Percentiles rank a stretch among this genome's conserved stretches.
phyloP scores from a whole-genome alignment of 2,329 filamentous ascomycete genomes.

The Samsoniella hepiali region DNA sequence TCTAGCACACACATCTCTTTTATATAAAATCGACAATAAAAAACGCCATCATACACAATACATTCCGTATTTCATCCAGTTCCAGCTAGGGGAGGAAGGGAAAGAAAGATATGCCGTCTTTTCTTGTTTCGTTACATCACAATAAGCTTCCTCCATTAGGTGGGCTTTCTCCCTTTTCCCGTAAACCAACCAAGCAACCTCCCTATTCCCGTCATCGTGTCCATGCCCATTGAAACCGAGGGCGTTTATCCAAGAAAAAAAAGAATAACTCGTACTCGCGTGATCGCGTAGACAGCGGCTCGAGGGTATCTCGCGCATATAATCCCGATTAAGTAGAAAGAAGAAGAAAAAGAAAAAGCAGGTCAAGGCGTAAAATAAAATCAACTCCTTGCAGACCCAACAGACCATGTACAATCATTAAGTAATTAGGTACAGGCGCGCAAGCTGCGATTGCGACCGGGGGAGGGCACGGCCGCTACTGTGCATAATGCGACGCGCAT shows the following conservation, averaged over 20 bases:
- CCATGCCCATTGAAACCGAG: not conserved
- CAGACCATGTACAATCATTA: conserved; percentile 12
- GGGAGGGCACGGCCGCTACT: too few species aligned
- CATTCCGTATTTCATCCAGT: not conserved
- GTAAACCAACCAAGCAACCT: not conserved
- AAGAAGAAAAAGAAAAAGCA: not conserved
- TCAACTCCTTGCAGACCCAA: not conserved
- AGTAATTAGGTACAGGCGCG: conserved; percentile 1
- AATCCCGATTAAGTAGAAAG: conserved; percentile 8
- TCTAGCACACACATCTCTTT: not conserved
- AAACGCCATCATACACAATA: not conserved
- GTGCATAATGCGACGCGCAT: not conserved
- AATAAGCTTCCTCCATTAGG: conserved; percentile 7
- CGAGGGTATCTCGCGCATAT: conserved; percentile 17
- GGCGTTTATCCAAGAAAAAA: conserved; percentile 5
- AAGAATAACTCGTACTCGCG: conserved; percentile 11
- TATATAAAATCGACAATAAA: not conserved
- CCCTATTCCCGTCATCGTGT: not conserved
- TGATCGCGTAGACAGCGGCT: conserved; percentile 12
- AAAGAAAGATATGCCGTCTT: not conserved
- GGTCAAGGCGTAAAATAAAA: not conserved
- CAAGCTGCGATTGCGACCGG: not conserved
- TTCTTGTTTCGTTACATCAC: not conserved
- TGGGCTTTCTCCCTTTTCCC: not conserved
- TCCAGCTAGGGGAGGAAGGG: not conserved